Evolutionary conservation across 345 rosid genomes (phyloP).

Genomic region (Linum tenue): DNA sequence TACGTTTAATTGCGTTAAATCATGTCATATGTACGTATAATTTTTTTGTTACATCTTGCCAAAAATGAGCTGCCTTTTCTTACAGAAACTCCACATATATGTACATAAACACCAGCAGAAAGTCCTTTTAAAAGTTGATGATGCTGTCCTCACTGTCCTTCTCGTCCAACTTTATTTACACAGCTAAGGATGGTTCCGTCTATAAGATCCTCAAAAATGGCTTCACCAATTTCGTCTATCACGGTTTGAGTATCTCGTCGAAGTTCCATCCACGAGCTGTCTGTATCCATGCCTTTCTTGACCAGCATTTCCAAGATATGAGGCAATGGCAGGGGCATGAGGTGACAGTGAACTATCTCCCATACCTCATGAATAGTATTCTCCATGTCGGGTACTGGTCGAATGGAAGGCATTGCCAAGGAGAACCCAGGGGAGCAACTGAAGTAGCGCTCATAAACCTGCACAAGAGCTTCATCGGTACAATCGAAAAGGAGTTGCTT

Average conservation of each 20-base stretch:
- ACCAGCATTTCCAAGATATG: slow-evolving; percentile 64
- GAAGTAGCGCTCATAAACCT: slow-evolving; percentile 34
- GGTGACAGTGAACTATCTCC: slow-evolving; percentile 65
- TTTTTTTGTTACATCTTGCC: too few species aligned
- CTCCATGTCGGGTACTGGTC: slow-evolving; percentile 38
- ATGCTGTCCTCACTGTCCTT: slow-evolving; percentile 21
- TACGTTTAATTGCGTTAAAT: too few species aligned
- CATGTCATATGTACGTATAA: too few species aligned
- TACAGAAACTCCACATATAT: too few species aligned
- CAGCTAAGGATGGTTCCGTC: slow-evolving; percentile 41
- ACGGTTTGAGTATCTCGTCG: slow-evolving; percentile 35
- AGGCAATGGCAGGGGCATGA: slow-evolving; percentile 55
- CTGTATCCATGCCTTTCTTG: slow-evolving; percentile 53
- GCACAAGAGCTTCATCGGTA: slow-evolving; percentile 67
- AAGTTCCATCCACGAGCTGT: slow-evolving; percentile 64
- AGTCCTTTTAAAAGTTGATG: slow-evolving; percentile 14
- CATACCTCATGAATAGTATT: slow-evolving; percentile 41
- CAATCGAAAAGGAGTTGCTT: slow-evolving; percentile 59
- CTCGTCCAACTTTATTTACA: slow-evolving; percentile 20
- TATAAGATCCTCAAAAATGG: slow-evolving; percentile 51
- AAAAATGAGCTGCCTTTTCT: too few species aligned
- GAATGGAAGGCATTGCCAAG: slow-evolving; percentile 35
- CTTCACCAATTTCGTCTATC: slow-evolving; percentile 40
- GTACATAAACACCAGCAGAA: background rate
- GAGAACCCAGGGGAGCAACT: slow-evolving; percentile 48